Conservation (phyloP, 192 early-diverging fungal species). For the Obelidium mucronatum region DNA sequence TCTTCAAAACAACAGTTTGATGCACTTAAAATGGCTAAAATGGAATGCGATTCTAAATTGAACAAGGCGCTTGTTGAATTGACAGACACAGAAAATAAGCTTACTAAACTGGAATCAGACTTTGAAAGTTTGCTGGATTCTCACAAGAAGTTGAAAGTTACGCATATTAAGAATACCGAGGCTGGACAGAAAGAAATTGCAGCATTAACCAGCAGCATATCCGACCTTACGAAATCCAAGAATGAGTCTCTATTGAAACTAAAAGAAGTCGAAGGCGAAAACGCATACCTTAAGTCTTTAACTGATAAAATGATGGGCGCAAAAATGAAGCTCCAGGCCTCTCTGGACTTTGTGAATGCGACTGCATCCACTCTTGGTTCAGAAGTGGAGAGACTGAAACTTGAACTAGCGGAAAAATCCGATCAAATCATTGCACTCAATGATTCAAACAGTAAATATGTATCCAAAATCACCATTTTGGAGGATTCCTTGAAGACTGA, state of each 20-base stretch:
- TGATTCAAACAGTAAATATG: background rate
- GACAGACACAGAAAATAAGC: slow-evolving; percentile 2
- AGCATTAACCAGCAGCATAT: too few species aligned
- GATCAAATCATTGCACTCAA: background rate
- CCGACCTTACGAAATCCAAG: background rate
- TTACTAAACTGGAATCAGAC: background rate
- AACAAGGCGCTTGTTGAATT: background rate
- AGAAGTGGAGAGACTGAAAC: background rate
- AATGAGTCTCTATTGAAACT: slow-evolving; percentile 8
- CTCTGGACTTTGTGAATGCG: slow-evolving; percentile 34
- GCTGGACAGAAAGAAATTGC: background rate
- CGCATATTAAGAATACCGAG: slow-evolving; percentile 30
- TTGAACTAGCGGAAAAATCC: background rate
- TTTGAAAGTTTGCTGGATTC: slow-evolving; percentile 7
- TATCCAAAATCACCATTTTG: background rate
- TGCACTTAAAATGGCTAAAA: background rate
- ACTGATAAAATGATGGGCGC: slow-evolving; percentile 28
- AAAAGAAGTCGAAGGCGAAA: slow-evolving; percentile 36
- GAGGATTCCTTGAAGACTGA: background rate
- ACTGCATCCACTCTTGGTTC: background rate
- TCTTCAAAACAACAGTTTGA: slow-evolving; percentile 13
- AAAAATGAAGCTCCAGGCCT: slow-evolving; percentile 38
- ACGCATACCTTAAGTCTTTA: slow-evolving; percentile 34
- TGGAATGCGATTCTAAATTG: background rate
- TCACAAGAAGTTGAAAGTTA: background rate